These are phyloP conservation scores for Rhododendron mucronatum DNA, from an alignment of 148 eudicot genomes.

Conservation along the genomic window DNA sequence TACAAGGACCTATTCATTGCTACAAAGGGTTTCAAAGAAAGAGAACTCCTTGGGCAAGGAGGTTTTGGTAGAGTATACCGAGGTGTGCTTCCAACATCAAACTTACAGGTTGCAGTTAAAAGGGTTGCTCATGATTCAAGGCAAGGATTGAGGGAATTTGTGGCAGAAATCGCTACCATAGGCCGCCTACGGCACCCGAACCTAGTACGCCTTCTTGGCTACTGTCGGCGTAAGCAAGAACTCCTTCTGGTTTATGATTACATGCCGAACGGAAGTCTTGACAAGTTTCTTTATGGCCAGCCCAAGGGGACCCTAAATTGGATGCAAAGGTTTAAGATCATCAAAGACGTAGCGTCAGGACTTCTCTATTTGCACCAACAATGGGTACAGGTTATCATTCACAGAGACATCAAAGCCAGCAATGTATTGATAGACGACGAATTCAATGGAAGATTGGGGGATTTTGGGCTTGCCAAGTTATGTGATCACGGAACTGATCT, in stretches of 20 bases:
- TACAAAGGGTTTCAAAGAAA: not conserved
- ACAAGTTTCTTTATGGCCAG: not conserved
- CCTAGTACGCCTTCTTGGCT: not conserved
- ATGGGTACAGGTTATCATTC: slow-evolving; percentile 2
- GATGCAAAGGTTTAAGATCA: slow-evolving; percentile 5
- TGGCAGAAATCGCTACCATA: slow-evolving; percentile 10
- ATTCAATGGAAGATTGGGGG: not conserved
- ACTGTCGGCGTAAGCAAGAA: slow-evolving; percentile 5
- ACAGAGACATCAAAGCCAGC: slow-evolving; percentile 6
- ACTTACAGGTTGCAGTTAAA: not conserved
- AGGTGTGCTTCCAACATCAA: not conserved
- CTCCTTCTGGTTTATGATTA: slow-evolving; percentile 1
- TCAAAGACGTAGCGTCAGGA: slow-evolving; percentile 6
- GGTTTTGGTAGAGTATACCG: slow-evolving; percentile 2
- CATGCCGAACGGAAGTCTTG: not conserved
- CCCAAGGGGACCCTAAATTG: not conserved
- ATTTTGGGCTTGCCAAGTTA: slow-evolving; percentile 8
- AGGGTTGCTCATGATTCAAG: not conserved
- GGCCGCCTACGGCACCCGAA: not conserved
- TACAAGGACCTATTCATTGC: not conserved
- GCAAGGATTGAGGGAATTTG: slow-evolving; percentile 8
- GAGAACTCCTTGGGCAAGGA: not conserved
- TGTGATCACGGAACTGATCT: not conserved
- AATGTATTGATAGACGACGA: not conserved
- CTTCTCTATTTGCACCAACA: not conserved